Percentiles rank a stretch among this genome's conserved stretches.
Conservation (phyloP, 2,329 filamentous ascomycete species). For the Aureobasidium mangrovei region DNA sequence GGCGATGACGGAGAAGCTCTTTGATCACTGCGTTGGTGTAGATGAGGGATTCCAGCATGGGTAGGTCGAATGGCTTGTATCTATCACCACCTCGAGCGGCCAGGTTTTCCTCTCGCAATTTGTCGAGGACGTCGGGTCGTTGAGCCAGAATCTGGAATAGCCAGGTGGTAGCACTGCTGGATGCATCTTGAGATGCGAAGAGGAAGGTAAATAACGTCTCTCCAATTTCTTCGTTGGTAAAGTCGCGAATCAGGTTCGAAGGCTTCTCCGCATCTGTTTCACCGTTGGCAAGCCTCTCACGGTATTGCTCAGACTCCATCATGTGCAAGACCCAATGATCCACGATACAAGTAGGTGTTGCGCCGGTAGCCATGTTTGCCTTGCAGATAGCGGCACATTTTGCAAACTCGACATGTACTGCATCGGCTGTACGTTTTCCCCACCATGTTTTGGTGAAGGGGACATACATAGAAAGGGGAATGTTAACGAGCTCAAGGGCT, state of each 20-base stretch:
- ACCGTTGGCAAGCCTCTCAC: conserved; percentile 66
- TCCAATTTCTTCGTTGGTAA: conserved; percentile 81
- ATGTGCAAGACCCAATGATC: conserved; percentile 87
- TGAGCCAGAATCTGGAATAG: conserved; percentile 91
- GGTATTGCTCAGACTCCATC: conserved; percentile 74
- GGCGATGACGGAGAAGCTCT: conserved; percentile 44
- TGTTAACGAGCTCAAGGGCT: conserved; percentile 12
- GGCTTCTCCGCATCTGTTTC: conserved; percentile 68
- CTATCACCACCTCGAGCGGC: conserved; percentile 14
- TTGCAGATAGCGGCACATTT: conserved; percentile 91
- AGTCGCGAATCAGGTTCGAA: conserved; percentile 69
- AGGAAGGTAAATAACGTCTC: conserved; percentile 94
- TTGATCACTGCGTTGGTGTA: conserved; percentile 48
- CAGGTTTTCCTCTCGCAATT: conserved; percentile 60
- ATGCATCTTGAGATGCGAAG: conserved; percentile 95
- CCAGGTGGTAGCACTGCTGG: conserved; percentile 88
- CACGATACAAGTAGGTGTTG: conserved; percentile 82
- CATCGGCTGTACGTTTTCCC: conserved; percentile 88
- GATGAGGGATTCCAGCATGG: conserved; percentile 41
- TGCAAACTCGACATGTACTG: conserved; percentile 81
- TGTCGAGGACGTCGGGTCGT: conserved; percentile 83
- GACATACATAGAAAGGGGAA: conserved; percentile 57
- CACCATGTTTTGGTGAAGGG: conserved; percentile 96
- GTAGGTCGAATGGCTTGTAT: conserved; percentile 16
- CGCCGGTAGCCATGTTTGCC: conserved; percentile 83